Percentiles rank a stretch among this genome's conserved stretches.
These are phyloP conservation scores for Fusarium nurragi DNA, from an alignment of 2,329 filamentous ascomycete species.

Conservation along the genomic window DNA sequence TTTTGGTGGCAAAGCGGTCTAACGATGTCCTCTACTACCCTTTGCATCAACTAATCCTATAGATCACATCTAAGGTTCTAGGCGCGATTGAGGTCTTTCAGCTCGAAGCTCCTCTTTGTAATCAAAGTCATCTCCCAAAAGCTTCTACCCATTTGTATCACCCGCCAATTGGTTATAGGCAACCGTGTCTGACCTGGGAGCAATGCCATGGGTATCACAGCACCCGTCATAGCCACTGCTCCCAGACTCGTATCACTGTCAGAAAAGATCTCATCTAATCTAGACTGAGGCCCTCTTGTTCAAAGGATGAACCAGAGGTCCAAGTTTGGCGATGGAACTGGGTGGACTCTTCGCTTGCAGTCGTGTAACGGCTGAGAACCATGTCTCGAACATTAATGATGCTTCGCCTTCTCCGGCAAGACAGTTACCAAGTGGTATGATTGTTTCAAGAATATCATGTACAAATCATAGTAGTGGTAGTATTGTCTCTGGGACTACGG, in stretches of 20 bases:
- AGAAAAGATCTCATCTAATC: constrained; percentile 44
- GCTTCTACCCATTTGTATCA: constrained; percentile 14
- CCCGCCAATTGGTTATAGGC: constrained; percentile 27
- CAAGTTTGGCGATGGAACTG: constrained; percentile 36
- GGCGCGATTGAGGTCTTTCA: background rate
- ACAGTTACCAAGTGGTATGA: constrained; percentile 23
- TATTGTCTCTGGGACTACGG: background rate
- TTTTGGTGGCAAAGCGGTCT: background rate
- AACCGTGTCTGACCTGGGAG: constrained; percentile 28
- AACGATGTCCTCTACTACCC: background rate
- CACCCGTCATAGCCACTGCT: constrained; percentile 50
- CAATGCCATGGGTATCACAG: constrained; percentile 46
- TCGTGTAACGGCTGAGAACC: constrained; percentile 39
- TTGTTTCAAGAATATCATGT: constrained; percentile 44
- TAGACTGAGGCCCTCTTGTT: background rate
- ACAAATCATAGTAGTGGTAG: constrained; percentile 10
- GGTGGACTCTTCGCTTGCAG: constrained; percentile 31
- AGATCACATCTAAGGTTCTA: background rate
- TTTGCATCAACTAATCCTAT: background rate
- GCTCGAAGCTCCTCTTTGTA: background rate
- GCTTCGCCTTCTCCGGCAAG: constrained; percentile 34
- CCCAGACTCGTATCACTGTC: constrained; percentile 47
- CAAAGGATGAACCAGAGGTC: constrained; percentile 14
- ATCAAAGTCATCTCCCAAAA: background rate
- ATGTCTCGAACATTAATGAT: constrained; percentile 49